Evolutionary conservation across 73 alveolate species (phyloP), one percentile per base, ranked within the genome.

Genomic region (Paramecium primaurelia): DNA sequence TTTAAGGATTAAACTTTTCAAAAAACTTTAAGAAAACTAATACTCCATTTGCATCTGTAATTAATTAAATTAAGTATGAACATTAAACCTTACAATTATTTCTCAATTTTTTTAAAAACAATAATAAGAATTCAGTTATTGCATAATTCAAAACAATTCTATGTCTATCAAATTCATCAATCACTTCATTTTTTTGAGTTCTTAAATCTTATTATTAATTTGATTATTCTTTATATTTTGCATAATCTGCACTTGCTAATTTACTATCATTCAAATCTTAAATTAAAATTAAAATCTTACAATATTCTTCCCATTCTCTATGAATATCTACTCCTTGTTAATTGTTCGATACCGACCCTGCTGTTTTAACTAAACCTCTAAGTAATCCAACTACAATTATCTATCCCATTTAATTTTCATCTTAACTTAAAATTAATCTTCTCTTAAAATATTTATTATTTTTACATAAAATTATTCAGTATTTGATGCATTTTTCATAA

Each of bases 21-120:
- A 96, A 84, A 92, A 96, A 96, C 59, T 96, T 96, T 32, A 96
- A 93, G 25, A 96, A 92, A 1, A 94, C 98, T 51, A 94, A 64
- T 8, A 96, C 95, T 1, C 98, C 98, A 92, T 96, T 96, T 11
- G 98, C 98, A 94, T 96, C 98, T 40, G 96, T 96, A 38, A 96
- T 94, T 10, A 96, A 85, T 60, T 95, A 68, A 25, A 95, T 88
- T 34, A 96, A 64, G 30, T 96, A 96, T 49, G 95, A 77, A 47
- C 88, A 88, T 83, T 96, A 80, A 37, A 95, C 90, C 2, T 94
- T 77, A 86, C 95, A 92, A 86, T 96, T 96, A 87, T 85, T 59
- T 68, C 93, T 95, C 49, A 96, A 86, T 58, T 92, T 92, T 42
- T 83, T 86, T 73, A 93, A 89, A 40, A 96, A 51, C 59, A 92